Base-by-base conservation (phyloP, 768 basidiomycete genomes). In the Hypsizygus marmoreus region DNA sequence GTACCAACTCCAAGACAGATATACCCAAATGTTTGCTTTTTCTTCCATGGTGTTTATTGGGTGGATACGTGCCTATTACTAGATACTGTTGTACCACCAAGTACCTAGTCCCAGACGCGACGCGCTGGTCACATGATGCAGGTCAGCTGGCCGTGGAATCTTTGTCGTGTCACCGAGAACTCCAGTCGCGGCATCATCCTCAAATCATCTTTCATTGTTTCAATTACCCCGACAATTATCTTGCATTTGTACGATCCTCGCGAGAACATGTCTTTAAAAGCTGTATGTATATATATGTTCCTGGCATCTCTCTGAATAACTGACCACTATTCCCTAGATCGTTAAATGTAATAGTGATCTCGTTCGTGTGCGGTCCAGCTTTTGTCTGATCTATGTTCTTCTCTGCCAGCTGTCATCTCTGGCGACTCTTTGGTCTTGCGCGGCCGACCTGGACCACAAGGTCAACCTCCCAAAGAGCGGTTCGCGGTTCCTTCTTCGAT, bases 381-480 rank as follows among this genome's bases (percentile, higher is more conserved):
- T 50, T 38, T 55, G 47, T 55, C 61, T 63, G 38, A 42, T 36
- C 30, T 37, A 34, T 52, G 54, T 34, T 42, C 34, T 39, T 29
- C 30, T 16, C 11, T 22, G 40, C 43, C 63, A 93, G 93, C 90
- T 60, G 91, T 90, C 57, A 80, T 91, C 51, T 95, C 93, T 33
- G 93, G 91, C 28, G 94, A 95, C 66, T 88, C 92, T 31, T 80
- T 95, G 46, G 77, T 95, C 46, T 72, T 97, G 43, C 84, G 93
- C 66, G 86, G 79, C 54, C 78, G 81, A 50, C 82, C 79, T 30
- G 86, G 83, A 26, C 79, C 85, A 1, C 88, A 90, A 61, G 92
- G 93, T 6, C 91, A 93, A 65, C 82, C 85, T 44, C 84, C 91
- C 1, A 95, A 95, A 72, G 93, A 97, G 69, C 80, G 91, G 92